Conservation (phyloP, 2,329 filamentous ascomycete species). For the Elsinoe fawcettii region DNA sequence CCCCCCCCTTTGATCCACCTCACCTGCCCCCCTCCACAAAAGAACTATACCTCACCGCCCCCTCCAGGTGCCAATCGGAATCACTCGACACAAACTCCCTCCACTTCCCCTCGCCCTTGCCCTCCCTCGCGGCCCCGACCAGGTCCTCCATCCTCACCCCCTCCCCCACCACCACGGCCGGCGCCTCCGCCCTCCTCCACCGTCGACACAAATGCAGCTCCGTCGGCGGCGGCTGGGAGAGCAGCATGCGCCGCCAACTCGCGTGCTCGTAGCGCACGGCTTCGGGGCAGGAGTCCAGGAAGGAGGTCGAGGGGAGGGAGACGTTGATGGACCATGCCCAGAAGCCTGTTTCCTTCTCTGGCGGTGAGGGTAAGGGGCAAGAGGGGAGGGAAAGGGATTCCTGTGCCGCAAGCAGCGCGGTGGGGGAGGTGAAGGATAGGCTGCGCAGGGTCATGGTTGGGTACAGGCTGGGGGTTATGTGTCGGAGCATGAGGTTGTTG, state of each 20-base stretch:
- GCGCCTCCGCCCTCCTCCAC: conserved; percentile 24
- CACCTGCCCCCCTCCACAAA: conserved; percentile 1
- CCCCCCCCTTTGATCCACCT: neutral
- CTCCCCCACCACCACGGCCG: conserved; percentile 23
- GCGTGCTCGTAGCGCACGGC: conserved; percentile 26
- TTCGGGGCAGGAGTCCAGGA: conserved; percentile 13
- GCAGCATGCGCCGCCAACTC: conserved; percentile 30
- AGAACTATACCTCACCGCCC: conserved; percentile 24
- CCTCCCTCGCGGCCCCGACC: conserved; percentile 22
- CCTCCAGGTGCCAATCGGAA: conserved; percentile 32
- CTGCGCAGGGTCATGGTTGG: conserved; percentile 27
- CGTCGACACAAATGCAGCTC: conserved; percentile 26
- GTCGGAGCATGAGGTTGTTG: conserved; percentile 30
- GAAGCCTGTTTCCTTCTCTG: conserved; percentile 18
- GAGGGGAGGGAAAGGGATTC: neutral
- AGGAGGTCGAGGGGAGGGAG: conserved; percentile 24
- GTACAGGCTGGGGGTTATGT: conserved; percentile 28
- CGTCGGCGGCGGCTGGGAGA: conserved; percentile 29
- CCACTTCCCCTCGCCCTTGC: conserved; percentile 23
- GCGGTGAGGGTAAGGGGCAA: neutral
- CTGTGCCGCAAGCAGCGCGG: neutral
- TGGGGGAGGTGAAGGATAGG: neutral
- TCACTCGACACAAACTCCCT: conserved; percentile 28
- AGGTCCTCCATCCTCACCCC: conserved; percentile 31
- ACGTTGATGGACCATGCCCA: conserved; percentile 31